Conservation (phyloP, 257 asterid species). For the Petunia secreta region DNA sequence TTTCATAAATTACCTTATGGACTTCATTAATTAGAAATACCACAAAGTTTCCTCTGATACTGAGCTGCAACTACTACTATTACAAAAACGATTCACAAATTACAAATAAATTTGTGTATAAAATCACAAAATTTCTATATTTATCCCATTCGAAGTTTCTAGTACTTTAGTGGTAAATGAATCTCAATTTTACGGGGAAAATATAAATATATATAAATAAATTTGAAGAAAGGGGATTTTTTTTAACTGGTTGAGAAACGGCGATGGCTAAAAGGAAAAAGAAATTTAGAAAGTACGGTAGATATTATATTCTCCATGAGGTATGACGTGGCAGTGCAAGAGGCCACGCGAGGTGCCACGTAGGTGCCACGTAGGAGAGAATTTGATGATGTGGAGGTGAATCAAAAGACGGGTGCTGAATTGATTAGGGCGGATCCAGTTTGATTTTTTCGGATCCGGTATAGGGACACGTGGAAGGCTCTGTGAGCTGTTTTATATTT, state of each 20-base stretch:
- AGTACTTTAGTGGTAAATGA: no score
- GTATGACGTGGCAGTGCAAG: constrained; percentile 49
- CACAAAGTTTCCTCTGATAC: not conserved
- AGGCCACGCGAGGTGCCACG: constrained; percentile 13
- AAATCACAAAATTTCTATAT: not conserved
- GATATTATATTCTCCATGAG: constrained; percentile 31
- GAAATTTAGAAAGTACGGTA: constrained; percentile 13
- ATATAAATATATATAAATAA: not conserved
- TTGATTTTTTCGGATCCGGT: constrained; percentile 38
- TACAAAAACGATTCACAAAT: not conserved
- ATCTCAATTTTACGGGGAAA: not conserved
- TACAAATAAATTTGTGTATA: not conserved
- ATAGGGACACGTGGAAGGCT: constrained; percentile 40
- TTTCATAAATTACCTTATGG: constrained; percentile 7
- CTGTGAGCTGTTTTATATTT: constrained; percentile 32
- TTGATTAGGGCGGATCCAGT: constrained; percentile 38
- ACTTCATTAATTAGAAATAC: not conserved
- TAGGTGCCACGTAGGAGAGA: constrained; percentile 19
- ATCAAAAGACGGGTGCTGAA: constrained; percentile 46
- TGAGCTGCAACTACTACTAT: not conserved
- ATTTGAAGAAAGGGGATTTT: constrained; percentile 9
- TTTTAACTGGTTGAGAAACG: constrained; percentile 37
- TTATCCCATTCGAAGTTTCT: not conserved
- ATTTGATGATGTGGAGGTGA: constrained; percentile 25
- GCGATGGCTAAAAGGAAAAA: constrained; percentile 22